Percentiles rank a stretch among this genome's conserved stretches.
Conservation (phyloP, 2,329 filamentous ascomycete species). For the Scytalidium lignicola region DNA sequence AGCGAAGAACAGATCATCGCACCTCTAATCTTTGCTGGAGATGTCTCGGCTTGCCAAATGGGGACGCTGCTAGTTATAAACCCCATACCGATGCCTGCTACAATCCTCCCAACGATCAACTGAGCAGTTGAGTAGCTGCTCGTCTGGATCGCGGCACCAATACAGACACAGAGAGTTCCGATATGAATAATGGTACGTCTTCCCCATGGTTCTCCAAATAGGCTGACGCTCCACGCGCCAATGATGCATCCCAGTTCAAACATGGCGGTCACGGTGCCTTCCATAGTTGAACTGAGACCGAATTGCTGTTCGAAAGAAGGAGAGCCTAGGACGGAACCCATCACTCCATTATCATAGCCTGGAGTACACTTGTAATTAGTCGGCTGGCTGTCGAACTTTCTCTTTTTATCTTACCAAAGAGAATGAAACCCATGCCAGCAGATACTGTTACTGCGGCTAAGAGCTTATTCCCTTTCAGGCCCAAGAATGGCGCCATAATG, state of each 20-base stretch:
- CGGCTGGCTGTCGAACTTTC: neutral
- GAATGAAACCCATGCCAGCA: neutral
- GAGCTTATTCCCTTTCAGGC: slow-evolving; percentile 3
- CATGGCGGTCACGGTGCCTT: neutral
- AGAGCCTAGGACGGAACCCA: neutral
- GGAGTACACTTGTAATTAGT: neutral
- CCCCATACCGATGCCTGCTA: slow-evolving; percentile 30
- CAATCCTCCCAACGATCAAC: slow-evolving; percentile 34
- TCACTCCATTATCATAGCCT: neutral
- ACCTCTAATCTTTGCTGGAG: slow-evolving; percentile 40
- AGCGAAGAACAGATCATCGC: slow-evolving; percentile 41
- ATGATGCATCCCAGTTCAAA: neutral
- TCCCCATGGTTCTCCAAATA: neutral
- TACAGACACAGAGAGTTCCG: slow-evolving; percentile 29
- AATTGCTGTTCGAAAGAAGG: neutral
- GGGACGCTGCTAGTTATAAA: slow-evolving; percentile 55
- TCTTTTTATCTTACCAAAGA: neutral
- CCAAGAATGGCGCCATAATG: slow-evolving; percentile 6
- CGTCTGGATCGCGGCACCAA: slow-evolving; percentile 36
- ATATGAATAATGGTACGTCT: neutral
- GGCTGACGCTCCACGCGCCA: neutral
- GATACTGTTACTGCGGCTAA: slow-evolving; percentile 4
- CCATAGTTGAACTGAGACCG: neutral
- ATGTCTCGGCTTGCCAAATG: slow-evolving; percentile 42
- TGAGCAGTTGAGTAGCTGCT: slow-evolving; percentile 33